phyloP scores from a whole-genome alignment of 2,329 filamentous ascomycete species.

The Neofusicoccum cordaticola region DNA sequence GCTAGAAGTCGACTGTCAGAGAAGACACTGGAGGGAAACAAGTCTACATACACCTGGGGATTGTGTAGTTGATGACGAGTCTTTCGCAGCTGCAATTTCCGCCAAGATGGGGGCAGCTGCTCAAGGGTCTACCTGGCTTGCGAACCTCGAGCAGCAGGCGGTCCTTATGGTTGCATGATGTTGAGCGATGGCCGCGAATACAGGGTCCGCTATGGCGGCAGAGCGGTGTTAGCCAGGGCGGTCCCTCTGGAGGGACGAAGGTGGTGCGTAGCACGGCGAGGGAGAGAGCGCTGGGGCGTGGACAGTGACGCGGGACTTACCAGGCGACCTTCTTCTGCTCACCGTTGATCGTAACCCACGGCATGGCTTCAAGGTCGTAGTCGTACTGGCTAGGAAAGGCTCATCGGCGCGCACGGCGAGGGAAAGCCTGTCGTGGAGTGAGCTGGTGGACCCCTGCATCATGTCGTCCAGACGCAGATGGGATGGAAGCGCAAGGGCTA shows the following conservation, averaged over 20 bases:
- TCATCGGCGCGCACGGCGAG: not conserved
- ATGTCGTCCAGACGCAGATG: not conserved
- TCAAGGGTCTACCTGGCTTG: conserved; percentile 69
- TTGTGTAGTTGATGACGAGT: conserved; percentile 53
- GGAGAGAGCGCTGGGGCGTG: not conserved
- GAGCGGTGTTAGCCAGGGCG: not conserved
- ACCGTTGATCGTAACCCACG: conserved; percentile 60
- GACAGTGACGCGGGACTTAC: conserved; percentile 46
- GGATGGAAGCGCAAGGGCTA: not conserved
- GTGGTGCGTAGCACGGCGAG: not conserved
- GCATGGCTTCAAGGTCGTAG: conserved; percentile 5
- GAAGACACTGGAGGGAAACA: not conserved
- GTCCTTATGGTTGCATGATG: conserved; percentile 69
- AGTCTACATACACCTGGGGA: conserved; percentile 34
- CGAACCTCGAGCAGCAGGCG: conserved; percentile 68
- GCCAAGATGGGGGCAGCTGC: conserved; percentile 64
- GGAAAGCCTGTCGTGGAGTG: conserved; percentile 1
- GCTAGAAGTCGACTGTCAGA: conserved; percentile 15
- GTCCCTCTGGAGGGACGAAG: conserved; percentile 16
- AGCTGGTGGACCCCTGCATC: conserved; percentile 11
- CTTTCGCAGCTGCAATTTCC: conserved; percentile 62
- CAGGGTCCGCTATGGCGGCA: conserved; percentile 60
- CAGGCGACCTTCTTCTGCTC: conserved; percentile 74
- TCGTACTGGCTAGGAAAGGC: not conserved
- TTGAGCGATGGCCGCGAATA: conserved; percentile 72